phyloP scores from a whole-genome alignment of 2,329 filamentous ascomycete genomes.

The Aspergillus sp. region DNA sequence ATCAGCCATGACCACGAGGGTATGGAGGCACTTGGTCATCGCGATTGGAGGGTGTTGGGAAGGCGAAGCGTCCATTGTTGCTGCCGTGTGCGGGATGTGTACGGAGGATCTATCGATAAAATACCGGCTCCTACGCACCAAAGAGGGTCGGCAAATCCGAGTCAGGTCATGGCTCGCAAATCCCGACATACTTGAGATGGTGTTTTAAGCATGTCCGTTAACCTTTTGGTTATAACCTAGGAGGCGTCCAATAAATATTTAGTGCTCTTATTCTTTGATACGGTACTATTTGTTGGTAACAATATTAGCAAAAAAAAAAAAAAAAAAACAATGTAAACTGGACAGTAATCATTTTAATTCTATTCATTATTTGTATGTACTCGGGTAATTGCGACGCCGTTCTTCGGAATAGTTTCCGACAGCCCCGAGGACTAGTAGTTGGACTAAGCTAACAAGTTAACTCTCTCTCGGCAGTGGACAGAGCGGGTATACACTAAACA shows the following conservation, averaged over 20 bases:
- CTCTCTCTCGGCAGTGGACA: no score
- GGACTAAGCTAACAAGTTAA: no score
- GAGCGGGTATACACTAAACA: no score
- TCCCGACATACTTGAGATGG: neutral
- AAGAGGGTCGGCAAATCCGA: neutral
- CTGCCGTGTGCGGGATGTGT: neutral
- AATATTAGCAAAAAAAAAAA: no score
- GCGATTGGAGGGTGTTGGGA: neutral
- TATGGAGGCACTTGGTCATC: neutral
- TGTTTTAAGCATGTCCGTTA: neutral
- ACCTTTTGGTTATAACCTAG: neutral
- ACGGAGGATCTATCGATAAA: neutral
- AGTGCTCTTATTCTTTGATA: no score
- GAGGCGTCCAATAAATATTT: no score
- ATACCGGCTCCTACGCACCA: neutral
- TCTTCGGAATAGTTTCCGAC: neutral
- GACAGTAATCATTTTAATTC: no score
- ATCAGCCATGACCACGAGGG: neutral
- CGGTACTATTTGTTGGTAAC: neutral
- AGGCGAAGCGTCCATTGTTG: neutral
- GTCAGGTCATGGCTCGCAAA: neutral
- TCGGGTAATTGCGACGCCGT: neutral
- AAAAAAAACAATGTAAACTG: no score
- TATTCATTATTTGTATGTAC: neutral
- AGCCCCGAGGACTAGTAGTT: neutral